Evolutionary conservation across 139 green algal genomes (phyloP), one percentile per base, ranked within the genome.

Genomic region (Chlorella sp.): DNA sequence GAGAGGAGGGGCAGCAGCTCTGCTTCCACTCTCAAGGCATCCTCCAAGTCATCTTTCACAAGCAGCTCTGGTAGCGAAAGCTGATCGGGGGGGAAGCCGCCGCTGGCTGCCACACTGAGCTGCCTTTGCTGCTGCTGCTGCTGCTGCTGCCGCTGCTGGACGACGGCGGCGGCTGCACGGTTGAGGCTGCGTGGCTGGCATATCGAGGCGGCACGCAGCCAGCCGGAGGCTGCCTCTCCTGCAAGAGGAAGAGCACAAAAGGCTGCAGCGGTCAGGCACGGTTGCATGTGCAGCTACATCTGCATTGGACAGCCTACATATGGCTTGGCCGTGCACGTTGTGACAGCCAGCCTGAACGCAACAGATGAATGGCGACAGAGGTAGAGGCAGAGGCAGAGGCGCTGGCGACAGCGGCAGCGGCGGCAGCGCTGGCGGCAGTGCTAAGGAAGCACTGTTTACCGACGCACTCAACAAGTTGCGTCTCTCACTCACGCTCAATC

Each of bases 11-110:
- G 66, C 28, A 88, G 30, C 26, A 34, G 39, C 39, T 69, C 39
- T 32, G 84, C 64, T 39, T 69, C 84, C 2, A 36, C 84, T 21
- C 30, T 28, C 39, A 80, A 12, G 0, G 66, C 84, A 48, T 88
- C 84, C 32, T 81, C 84, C 28, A 81, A 1, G 28, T 88, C 68
- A 16, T 88, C 84, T 40, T 48, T 78, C 11, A 78, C 81, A 61
- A 36, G 34, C 60, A 48, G 64, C 26, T 82, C 71, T 3, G 71
- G 48, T 71, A 89, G 71, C 85, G 85, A 71, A 42, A 83, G n/a
- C 32, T 89, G 19, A 71, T 83, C 71, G 7, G 69, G 42, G 15
- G 53, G 68, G 16, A 81, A 16, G 57, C 83, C 64, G 37, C 82
- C 34, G 1, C n/a, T 40, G 0, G 37, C 37, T 15, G 82, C 24